A percentile compares a stretch with the other conserved stretches of the same genome.
Conservation (phyloP, 768 basidiomycete species). For the Boletus subcaerulescens region DNA sequence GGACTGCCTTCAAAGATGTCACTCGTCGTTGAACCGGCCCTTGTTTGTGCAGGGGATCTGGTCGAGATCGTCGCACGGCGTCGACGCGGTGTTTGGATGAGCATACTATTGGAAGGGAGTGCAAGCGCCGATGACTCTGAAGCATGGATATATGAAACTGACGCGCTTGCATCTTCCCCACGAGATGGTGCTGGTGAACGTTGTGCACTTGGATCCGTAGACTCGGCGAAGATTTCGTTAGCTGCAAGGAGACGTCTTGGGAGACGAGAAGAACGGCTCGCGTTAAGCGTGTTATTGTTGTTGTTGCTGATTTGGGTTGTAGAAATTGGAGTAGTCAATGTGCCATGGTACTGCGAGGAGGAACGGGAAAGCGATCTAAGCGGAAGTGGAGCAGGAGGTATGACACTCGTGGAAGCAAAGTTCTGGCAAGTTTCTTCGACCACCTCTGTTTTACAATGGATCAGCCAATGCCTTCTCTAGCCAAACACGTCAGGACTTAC, state of each 20-base stretch:
- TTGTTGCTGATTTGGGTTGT: constrained; percentile 1
- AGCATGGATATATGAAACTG: constrained; percentile 21
- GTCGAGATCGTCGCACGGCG: constrained; percentile 68
- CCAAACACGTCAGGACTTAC: constrained; percentile 42
- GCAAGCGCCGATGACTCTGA: constrained; percentile 21
- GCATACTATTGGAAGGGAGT: constrained; percentile 15
- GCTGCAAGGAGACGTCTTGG: constrained; percentile 63
- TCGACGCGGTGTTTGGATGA: constrained; percentile 35
- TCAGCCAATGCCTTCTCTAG: background rate
- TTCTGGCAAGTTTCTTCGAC: constrained; percentile 78
- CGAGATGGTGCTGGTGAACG: constrained; percentile 20
- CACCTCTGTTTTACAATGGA: constrained; percentile 50
- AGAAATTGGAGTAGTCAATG: constrained; percentile 34
- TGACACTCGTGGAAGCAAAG: constrained; percentile 54
- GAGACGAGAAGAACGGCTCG: constrained; percentile 41
- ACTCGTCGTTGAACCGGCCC: constrained; percentile 19
- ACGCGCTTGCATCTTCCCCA: constrained; percentile 15
- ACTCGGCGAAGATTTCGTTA: constrained; percentile 63
- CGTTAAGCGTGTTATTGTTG: constrained; percentile 5
- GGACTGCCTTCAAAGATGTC: constrained; percentile 48
- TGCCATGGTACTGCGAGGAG: constrained; percentile 34
- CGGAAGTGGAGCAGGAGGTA: constrained; percentile 61
- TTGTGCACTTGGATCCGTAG: constrained; percentile 11
- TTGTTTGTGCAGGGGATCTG: constrained; percentile 49
- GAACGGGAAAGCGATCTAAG: constrained; percentile 54